Evolutionary conservation across 805 yeast genomes (phyloP), one percentile per base, ranked within the genome.

Genomic region (Lipomyces japonicus): DNA sequence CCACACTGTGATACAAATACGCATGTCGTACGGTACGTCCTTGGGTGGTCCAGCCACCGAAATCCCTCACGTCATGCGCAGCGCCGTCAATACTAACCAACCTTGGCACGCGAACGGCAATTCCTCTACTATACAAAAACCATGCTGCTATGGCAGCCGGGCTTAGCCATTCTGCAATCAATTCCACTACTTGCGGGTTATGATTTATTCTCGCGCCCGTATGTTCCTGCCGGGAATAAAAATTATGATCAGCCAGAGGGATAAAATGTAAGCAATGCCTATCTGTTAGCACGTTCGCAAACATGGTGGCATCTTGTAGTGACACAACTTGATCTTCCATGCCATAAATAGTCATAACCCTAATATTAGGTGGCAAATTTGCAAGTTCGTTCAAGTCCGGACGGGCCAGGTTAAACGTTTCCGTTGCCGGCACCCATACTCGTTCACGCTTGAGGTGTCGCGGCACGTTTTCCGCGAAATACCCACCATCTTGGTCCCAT

Each of bases 201-300:
- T 79, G 85, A 63, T 86, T 85, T 39, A 80, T 78, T 31, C 68
- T 68, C 30, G 48, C 50, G 18, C 43, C 43, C 3, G 51, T 32
- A 9, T 31, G 25, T 4, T 50, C 5, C 26, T 55, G 68, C 2
- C 65, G 61, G 0, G 93, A 91, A 62, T 76, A 84, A 62, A 76
- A 89, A 61, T 85, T 86, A 66, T 90, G 97, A 63, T 87, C 90
- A 0, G 95, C 96, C 39, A 71, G 72, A 1, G 78, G 77, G 9
- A 90, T 69, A 5, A 86, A 64, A 32, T 72, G 71, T 46, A 88
- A 68, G 2, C 73, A 70, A 58, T 84, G 82, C 19, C 89, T 78
- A 24, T 55, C 55, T 2, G 73, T 75, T 42, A 89, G 75, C 7
- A 69, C 57, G 58, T 83, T 79, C 5, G 84, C 79, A 68, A 71